Conservation (phyloP, 371 early-diverging fungal species). For the Mycotypha africana region DNA sequence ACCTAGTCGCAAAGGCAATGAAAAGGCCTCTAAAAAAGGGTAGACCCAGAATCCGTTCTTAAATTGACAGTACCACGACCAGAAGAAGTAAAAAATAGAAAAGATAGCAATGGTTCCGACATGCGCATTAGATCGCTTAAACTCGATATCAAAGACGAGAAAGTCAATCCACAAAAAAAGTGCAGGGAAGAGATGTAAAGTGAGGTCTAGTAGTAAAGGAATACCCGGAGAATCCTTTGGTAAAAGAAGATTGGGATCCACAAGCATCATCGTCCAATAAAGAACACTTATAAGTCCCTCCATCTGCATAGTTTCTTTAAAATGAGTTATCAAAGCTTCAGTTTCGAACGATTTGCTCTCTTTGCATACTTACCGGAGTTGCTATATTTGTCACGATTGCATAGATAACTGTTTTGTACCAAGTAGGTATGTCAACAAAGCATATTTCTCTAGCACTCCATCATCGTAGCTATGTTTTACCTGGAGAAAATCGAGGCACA, state of each 20-base stretch:
- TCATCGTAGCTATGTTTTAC: constrained; percentile 11
- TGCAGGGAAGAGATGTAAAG: constrained; percentile 40
- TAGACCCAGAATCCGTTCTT: constrained; percentile 38
- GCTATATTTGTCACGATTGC: constrained; percentile 27
- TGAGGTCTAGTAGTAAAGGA: constrained; percentile 26
- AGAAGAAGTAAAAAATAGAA: constrained; percentile 22
- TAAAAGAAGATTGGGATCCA: constrained; percentile 28
- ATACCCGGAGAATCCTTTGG: constrained; percentile 30
- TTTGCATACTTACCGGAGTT: constrained; percentile 22
- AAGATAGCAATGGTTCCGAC: constrained; percentile 26
- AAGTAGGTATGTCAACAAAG: neutral
- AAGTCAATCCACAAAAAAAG: constrained; percentile 39
- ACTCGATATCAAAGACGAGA: constrained; percentile 31
- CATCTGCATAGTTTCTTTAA: constrained; percentile 14
- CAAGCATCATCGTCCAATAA: constrained; percentile 36
- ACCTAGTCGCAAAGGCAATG: constrained; percentile 9
- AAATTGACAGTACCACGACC: constrained; percentile 35
- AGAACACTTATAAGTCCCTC: constrained; percentile 36
- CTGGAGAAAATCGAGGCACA: constrained; percentile 10
- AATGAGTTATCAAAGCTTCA: too few species aligned
- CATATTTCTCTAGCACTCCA: too few species aligned
- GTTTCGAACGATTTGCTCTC: too few species aligned
- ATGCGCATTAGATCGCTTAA: constrained; percentile 29
- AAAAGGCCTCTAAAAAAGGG: constrained; percentile 34
- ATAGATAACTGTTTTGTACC: constrained; percentile 9